Base-by-base conservation (phyloP, 352 stramenopile species). In the Elongisporangium prolatum region DNA sequence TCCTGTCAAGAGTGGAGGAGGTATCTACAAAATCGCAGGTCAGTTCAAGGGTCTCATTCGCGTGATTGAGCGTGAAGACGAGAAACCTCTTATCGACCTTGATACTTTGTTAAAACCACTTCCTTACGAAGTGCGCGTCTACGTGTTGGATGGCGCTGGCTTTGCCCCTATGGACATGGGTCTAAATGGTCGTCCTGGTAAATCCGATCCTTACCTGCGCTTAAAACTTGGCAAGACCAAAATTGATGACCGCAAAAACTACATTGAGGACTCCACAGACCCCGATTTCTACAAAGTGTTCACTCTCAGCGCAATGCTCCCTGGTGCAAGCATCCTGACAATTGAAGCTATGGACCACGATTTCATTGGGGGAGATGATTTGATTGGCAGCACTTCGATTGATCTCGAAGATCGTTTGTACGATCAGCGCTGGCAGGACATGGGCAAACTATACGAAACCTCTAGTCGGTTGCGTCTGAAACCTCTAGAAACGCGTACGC, bases 321-420 rank as follows among this genome's bases (percentile, higher is more conserved):
- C 92, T 2, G 92, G 92, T 47, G 80, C 89, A 1, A 88, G 84
- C 11, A 81, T 91, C 48, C 61, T 98, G 49, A 84, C 86, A 48
- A 96, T 98, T 48, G 74, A 95, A 48, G 81, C 91, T 0, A 95
- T 95, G 76, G 93, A 98, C 65, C 86, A 91, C 52, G 90, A 98
- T 55, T 63, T 89, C 2, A 91, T 98, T 50, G 86, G 85, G 21
- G 83, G 77, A 18, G 91, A 98, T 55, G 91, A 98, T 51, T 65
- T 98, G 20, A 97, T 98, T 48, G 93, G 93, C 9, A 78, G 73
- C 52, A 98, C 93, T n/a, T 86, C 73, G 0, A 97, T 98, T 60
- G 93, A 98, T 58, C 65, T 98, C 0, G 93, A 98, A 60, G 93
- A 98, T 64, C 84, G 93, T 13, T 72, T 96, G 70, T 98, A 98